phyloP scores from a whole-genome alignment of 257 asterid genomes.

The Capsicum chinense region DNA sequence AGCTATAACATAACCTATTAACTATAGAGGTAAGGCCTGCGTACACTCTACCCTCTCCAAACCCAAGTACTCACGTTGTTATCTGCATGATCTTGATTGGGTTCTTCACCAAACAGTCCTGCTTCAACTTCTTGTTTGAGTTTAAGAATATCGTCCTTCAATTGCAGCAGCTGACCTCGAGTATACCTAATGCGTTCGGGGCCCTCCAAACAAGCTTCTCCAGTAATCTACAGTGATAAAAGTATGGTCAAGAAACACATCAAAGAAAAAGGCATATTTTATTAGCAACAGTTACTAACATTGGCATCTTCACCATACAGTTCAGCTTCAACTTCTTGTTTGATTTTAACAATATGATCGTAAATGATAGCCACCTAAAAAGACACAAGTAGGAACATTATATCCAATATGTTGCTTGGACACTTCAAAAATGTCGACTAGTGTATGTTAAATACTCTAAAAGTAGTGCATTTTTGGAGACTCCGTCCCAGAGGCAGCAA shows the following conservation, averaged over 20 bases:
- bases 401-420: too few species aligned
- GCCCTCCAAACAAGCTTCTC: slow-evolving; percentile 65
- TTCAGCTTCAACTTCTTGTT: slow-evolving; percentile 41
- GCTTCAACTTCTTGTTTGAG: slow-evolving; percentile 79
- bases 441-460: too few species aligned
- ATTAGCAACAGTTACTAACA: slow-evolving; percentile 38
- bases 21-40: too few species aligned
- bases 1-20: too few species aligned
- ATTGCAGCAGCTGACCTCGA: slow-evolving; percentile 71
- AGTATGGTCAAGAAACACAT: background rate
- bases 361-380: slow-evolving; percentile 59
- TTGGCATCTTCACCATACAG: background rate
- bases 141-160: slow-evolving; percentile 67
- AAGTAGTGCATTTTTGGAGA: too few species aligned
- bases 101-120: slow-evolving; percentile 70
- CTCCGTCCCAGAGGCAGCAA: too few species aligned
- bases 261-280: background rate
- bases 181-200: slow-evolving; percentile 47
- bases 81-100: slow-evolving; percentile 67
- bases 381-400: background rate
- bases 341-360: slow-evolving; percentile 64
- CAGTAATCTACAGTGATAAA: slow-evolving; percentile 52
- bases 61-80: slow-evolving; percentile 52
- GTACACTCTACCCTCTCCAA: too few species aligned
- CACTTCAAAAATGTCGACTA: too few species aligned